These are phyloP conservation scores for Eutrema yunnanense DNA, from an alignment of 345 rosid species.

Conservation along the genomic window DNA sequence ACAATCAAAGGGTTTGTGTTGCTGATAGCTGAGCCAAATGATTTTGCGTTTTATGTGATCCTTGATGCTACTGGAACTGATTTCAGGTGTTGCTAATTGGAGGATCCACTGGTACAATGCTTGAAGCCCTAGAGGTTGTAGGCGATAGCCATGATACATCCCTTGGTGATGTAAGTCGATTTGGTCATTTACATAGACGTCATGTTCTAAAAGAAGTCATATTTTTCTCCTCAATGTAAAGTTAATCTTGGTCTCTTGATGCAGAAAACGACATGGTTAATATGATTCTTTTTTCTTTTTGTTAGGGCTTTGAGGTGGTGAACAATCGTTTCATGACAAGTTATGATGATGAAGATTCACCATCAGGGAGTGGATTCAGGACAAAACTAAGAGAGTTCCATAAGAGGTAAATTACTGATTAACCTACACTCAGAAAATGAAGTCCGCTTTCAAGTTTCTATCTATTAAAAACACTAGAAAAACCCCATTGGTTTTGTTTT, in stretches of 20 bases:
- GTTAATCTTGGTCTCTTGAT: not conserved
- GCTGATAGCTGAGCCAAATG: not conserved
- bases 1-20: not conserved
- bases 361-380: constrained; percentile 75
- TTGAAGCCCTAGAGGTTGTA: constrained; percentile 85
- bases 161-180: constrained; percentile 62
- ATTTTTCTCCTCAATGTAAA: not conserved
- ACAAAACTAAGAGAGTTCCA: constrained; percentile 82
- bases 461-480: not conserved
- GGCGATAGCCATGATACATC: constrained; percentile 69
- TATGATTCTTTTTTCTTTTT: not conserved
- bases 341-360: constrained; percentile 49
- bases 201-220: not conserved
- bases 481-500: not conserved
- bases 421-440: not conserved
- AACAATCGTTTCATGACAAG: constrained; percentile 53
- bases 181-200: not conserved
- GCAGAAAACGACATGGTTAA: not conserved
- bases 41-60: not conserved
- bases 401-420: constrained; percentile 41
- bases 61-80: constrained; percentile 7
- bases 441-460: not conserved
- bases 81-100: constrained; percentile 81
- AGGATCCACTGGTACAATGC: constrained; percentile 98
- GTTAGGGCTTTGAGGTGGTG: constrained; percentile 53